A percentile compares a stretch with the other conserved stretches of the same genome.
phyloP scores from a whole-genome alignment of 2,329 filamentous ascomycete genomes.

The Lecanosticta acicola region DNA sequence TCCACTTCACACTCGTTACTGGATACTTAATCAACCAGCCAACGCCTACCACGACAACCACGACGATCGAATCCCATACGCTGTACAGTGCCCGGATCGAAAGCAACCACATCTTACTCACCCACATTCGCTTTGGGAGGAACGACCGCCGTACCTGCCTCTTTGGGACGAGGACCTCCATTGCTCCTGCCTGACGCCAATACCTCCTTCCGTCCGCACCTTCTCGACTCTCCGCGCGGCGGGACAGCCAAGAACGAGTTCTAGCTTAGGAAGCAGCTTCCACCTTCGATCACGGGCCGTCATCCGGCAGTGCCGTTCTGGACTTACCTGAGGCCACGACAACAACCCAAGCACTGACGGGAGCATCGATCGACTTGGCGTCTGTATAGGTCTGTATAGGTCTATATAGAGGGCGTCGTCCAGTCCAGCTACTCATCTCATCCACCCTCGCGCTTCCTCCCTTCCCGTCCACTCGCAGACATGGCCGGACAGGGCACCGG shows the following conservation, averaged over 20 bases:
- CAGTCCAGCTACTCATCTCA: no score
- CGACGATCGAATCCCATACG: neutral
- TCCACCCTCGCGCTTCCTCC: neutral
- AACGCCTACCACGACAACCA: neutral
- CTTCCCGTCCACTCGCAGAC: slow-evolving; percentile 1
- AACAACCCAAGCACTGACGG: no score
- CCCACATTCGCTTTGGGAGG: neutral
- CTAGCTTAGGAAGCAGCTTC: no score
- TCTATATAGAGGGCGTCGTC: no score
- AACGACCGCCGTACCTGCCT: neutral
- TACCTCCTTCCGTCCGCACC: neutral
- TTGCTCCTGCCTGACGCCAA: no score
- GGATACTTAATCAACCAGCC: neutral
- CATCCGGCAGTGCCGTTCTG: neutral
- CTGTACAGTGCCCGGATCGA: neutral
- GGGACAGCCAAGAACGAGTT: neutral
- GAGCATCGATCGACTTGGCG: no score
- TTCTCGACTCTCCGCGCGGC: neutral
- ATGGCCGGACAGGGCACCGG: slow-evolving; percentile 96
- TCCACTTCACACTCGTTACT: slow-evolving; percentile 8
- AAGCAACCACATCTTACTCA: neutral
- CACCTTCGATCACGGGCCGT: neutral
- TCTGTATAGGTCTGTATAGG: no score
- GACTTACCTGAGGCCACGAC: no score
- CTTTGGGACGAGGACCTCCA: no score